A percentile compares a stretch with the other conserved stretches of the same genome.
phyloP scores from a whole-genome alignment of 1,284 basidiomycete genomes.

The Sanguinoderma infundibulare region DNA sequence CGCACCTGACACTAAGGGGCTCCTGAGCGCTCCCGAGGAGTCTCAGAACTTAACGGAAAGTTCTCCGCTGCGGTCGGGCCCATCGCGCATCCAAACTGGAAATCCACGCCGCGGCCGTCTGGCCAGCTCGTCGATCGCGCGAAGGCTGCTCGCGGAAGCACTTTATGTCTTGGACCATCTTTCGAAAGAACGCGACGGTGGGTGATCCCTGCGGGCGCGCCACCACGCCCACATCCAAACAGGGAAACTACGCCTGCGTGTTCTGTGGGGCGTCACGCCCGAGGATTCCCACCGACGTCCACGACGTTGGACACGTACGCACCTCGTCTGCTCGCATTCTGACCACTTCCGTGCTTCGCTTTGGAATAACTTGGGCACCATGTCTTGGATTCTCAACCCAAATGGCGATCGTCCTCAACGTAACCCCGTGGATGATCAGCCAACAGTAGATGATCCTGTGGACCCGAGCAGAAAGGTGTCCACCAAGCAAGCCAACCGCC shows the following conservation, averaged over 20 bases:
- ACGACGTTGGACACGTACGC: background rate
- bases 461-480: constrained; percentile 70
- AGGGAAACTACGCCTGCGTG: background rate
- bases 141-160: too few relatives aligned
- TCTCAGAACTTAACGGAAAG: too few relatives aligned
- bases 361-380: constrained; percentile 18
- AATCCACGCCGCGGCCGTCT: too few relatives aligned
- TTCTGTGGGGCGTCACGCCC: background rate
- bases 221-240: background rate
- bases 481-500: constrained; percentile 78
- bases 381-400: constrained; percentile 62
- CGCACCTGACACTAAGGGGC: too few relatives aligned
- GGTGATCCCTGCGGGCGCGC: too few relatives aligned
- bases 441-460: constrained; percentile 57
- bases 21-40: too few relatives aligned
- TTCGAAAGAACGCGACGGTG: too few relatives aligned
- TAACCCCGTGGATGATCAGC: constrained; percentile 40
- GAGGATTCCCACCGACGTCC: constrained; percentile 5
- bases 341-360: constrained; percentile 1
- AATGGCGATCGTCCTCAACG: constrained; percentile 41
- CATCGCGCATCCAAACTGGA: too few relatives aligned
- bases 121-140: too few relatives aligned
- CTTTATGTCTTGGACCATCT: too few relatives aligned
- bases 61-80: too few relatives aligned
- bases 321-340: constrained; percentile 10